Base-by-base conservation (phyloP, 2,329 filamentous ascomycete genomes). In the Diplocarpon rosae region DNA sequence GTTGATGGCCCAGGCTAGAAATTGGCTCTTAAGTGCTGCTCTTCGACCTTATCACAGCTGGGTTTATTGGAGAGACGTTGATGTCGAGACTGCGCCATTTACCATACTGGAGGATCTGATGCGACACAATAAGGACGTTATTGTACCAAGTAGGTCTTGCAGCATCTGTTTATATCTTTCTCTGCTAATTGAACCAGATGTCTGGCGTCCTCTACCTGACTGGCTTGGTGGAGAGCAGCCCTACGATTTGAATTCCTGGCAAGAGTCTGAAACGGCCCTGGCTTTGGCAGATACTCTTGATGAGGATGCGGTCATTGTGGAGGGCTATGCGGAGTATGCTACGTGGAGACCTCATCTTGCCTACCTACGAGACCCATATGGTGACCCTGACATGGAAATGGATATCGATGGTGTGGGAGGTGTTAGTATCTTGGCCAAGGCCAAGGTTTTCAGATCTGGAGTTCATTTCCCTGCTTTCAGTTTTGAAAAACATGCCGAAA, bases 301-400 rank as follows among this genome's bases (percentile, higher is more conserved):
- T 54, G 92, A 98, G 63, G 92, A 98, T 62, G 92, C 92, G 3
- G 92, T 98, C 32, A 98, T 98, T 65, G 92, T 98, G 4, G 92
- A 98, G 66, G 92, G 92, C 14, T 98, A 98, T 61, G 92, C 92
- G 48, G 92, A 98, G 68, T 98, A 98, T 63, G 92, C 92, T 15
- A 98, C 92, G 1, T 98, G 92, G 92, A 76, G 92, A 53, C 92
- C 92, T 34, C 92, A 98, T 73, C 72, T 98, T 59, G 92, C 92
- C 34, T 98, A 98, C 62, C 76, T 98, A 7, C 83, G 92, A 48
- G 92, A 98, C 62, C 92, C 92, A 1, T 96, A 94, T 59, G 92
- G 92, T 32, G 92, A 98, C 61, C 90, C 90, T 15, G 92, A 98
- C 62, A 95, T 96, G 83, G 92, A 98, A 63, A 96, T 98, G 92